phyloP scores from a whole-genome alignment of 2,329 filamentous ascomycete species.

The Cladosporium velox region DNA sequence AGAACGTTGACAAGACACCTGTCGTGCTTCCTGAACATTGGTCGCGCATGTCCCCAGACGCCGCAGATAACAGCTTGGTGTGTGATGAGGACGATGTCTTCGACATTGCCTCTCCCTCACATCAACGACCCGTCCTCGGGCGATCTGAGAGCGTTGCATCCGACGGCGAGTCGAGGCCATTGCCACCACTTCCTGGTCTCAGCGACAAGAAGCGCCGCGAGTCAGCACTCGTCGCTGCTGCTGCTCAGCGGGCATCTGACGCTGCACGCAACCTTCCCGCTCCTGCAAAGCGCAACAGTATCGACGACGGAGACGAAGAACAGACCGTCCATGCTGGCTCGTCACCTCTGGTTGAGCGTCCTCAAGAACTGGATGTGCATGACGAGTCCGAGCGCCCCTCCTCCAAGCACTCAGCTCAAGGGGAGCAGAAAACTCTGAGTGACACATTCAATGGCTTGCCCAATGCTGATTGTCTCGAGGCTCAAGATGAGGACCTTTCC shows the following conservation, averaged over 20 bases:
- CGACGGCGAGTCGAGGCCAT: slow-evolving; percentile 77
- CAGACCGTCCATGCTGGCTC: slow-evolving; percentile 37
- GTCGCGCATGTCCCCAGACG: slow-evolving; percentile 73
- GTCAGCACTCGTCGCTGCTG: slow-evolving; percentile 62
- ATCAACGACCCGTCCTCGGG: slow-evolving; percentile 57
- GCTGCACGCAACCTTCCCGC: slow-evolving; percentile 70
- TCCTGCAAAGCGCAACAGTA: slow-evolving; percentile 68
- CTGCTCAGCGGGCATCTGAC: slow-evolving; percentile 70
- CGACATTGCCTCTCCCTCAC: slow-evolving; percentile 51
- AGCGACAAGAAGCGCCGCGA: slow-evolving; percentile 47
- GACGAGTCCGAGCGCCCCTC: neutral
- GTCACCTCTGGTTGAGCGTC: slow-evolving; percentile 53
- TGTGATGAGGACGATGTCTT: slow-evolving; percentile 67
- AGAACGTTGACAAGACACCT: slow-evolving; percentile 95
- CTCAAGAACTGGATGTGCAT: slow-evolving; percentile 31
- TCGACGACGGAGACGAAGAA: slow-evolving; percentile 60
- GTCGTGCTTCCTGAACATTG: slow-evolving; percentile 98
- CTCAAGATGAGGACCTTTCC: slow-evolving; percentile 38
- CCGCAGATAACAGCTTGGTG: slow-evolving; percentile 56
- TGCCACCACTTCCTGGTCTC: slow-evolving; percentile 77
- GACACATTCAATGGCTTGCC: slow-evolving; percentile 33
- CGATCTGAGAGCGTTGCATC: slow-evolving; percentile 75
- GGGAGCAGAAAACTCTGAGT: slow-evolving; percentile 18
- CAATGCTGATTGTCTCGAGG: slow-evolving; percentile 25
- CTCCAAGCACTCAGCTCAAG: neutral